A percentile compares a stretch with the other conserved stretches of the same genome.
Conservation (phyloP, 306 rosid genomes). For the Dicorynia guianensis region DNA sequence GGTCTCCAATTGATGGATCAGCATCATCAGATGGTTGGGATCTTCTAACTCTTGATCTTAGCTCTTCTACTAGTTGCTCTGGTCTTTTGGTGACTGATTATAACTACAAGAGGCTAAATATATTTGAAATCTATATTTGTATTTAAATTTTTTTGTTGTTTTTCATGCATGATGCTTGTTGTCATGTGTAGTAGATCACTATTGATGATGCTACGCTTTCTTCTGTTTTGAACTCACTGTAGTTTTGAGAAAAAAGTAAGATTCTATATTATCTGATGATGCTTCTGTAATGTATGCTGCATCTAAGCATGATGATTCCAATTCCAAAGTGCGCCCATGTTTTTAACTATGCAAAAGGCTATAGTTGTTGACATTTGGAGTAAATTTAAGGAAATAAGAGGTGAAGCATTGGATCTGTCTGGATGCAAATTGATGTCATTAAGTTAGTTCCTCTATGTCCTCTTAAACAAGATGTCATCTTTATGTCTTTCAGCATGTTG, state of each 20-base stretch:
- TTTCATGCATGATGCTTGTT: slow-evolving; percentile 23
- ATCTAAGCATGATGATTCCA: slow-evolving; percentile 12
- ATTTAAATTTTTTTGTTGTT: slow-evolving; percentile 3
- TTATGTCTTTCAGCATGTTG: background rate
- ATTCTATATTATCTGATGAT: background rate
- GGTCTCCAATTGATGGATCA: slow-evolving; percentile 69
- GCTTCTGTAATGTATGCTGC: slow-evolving; percentile 9
- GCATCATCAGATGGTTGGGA: slow-evolving; percentile 77
- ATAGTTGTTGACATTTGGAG: background rate
- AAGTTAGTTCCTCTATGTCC: slow-evolving; percentile 8
- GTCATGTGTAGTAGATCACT: slow-evolving; percentile 24
- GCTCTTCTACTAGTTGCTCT: slow-evolving; percentile 29
- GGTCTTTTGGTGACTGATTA: slow-evolving; percentile 18
- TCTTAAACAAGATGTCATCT: background rate
- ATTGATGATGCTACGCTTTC: background rate
- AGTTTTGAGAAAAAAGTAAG: slow-evolving; percentile 3
- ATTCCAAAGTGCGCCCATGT: slow-evolving; percentile 6
- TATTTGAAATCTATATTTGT: background rate
- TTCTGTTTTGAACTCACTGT: background rate
- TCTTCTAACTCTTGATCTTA: slow-evolving; percentile 39
- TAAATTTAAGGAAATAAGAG: slow-evolving; percentile 2
- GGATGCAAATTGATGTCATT: slow-evolving; percentile 11
- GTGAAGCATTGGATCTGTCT: background rate
- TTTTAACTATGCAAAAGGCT: background rate
- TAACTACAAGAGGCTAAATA: background rate